Percentiles rank a stretch among this genome's conserved stretches.
phyloP scores from a whole-genome alignment of 2,329 filamentous ascomycete genomes.

The Nemania sp. region DNA sequence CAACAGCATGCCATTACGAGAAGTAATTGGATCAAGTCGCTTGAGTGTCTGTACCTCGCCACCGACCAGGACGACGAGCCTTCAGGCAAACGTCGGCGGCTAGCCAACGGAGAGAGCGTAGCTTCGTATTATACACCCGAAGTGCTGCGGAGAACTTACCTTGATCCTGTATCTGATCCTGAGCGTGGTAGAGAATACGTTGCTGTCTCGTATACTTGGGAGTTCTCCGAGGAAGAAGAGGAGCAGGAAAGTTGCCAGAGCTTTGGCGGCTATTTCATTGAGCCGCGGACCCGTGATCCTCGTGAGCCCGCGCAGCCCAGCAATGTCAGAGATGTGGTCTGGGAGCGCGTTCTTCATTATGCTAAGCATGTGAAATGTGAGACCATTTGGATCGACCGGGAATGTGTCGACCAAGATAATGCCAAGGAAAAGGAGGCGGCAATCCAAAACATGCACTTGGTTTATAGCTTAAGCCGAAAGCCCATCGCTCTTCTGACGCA shows the following conservation, averaged over 20 bases:
- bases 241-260: conserved; percentile 30
- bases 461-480: conserved; percentile 46
- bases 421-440: conserved; percentile 45
- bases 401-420: conserved; percentile 48
- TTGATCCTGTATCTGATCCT: conserved; percentile 43
- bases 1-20: conserved; percentile 42
- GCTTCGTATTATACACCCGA: conserved; percentile 35
- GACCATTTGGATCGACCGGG: conserved; percentile 49
- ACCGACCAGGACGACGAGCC: conserved; percentile 39
- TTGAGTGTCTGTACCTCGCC: conserved; percentile 47
- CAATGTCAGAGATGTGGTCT: conserved; percentile 46
- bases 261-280: conserved; percentile 43
- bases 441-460: conserved; percentile 51
- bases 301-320: conserved; percentile 43
- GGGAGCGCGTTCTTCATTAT: conserved; percentile 45
- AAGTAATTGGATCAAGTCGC: conserved; percentile 48
- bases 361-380: conserved; percentile 45
- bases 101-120: conserved; percentile 41
- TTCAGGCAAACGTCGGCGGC: conserved; percentile 45
- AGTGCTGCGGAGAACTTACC: conserved; percentile 43
- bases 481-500: conserved; percentile 49
- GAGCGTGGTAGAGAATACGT: conserved; percentile 45
- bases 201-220: conserved; percentile 50
- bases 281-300: conserved; percentile 42
- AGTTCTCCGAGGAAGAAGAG: conserved; percentile 44